Conservation (phyloP, 1,284 basidiomycete genomes). For the Hymenochaete sp. region DNA sequence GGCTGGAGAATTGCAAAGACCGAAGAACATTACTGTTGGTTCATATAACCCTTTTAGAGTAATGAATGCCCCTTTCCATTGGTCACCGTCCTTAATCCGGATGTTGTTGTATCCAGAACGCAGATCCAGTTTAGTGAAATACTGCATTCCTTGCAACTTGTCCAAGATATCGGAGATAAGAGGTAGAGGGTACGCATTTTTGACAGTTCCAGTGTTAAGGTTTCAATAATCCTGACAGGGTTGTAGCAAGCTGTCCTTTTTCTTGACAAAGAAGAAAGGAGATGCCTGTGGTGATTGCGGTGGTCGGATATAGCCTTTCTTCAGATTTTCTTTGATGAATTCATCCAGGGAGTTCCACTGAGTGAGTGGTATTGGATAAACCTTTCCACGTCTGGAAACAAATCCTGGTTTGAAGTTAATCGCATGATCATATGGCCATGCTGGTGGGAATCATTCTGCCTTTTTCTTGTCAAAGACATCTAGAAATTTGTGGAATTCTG, state of each 20-base stretch:
- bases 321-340: constrained; percentile 3
- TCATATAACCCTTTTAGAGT: constrained; percentile 28
- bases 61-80: constrained; percentile 22
- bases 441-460: neutral
- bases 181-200: constrained; percentile 31
- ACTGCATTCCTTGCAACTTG: constrained; percentile 1
- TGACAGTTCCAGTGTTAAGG: constrained; percentile 33
- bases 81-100: constrained; percentile 16
- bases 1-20: constrained; percentile 33
- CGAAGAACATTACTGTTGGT: constrained; percentile 29
- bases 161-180: constrained; percentile 17
- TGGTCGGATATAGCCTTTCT: constrained; percentile 15
- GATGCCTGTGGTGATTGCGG: constrained; percentile 31
- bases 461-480: neutral
- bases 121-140: constrained; percentile 30
- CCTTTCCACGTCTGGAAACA: neutral
- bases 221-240: constrained; percentile 36
- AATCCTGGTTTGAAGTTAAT: neutral
- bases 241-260: constrained; percentile 34
- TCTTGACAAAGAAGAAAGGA: constrained; percentile 39
- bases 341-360: constrained; percentile 1
- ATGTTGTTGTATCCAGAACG: constrained; percentile 23
- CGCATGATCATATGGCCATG: neutral
- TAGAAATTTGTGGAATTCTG: neutral
- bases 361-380: neutral